Evolutionary conservation across 176 grass and related monocot genomes (phyloP), one percentile per base, ranked within the genome.

Genomic region (Ampelocalamus luodianensis): DNA sequence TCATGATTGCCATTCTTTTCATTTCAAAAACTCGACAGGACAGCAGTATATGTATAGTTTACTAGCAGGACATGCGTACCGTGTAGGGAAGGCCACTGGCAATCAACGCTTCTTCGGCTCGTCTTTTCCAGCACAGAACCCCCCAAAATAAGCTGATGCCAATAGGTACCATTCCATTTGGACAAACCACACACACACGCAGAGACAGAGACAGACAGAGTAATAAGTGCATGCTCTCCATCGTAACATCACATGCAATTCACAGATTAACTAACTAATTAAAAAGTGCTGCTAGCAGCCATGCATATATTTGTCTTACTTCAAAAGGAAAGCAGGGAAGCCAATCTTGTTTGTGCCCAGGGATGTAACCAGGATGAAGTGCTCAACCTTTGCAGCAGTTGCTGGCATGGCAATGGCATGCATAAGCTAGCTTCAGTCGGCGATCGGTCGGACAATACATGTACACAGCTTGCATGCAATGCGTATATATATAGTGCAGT

Each of bases 281-380:
- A 13, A 13, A 0, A 46, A 43, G 42, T 0, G 7, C 43, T 46
- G 10, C 44, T 46, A 46, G 45, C 3, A 46, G 45, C 11, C 45
- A 40, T 40, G 39, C 32, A 34, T 1, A 1, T 6, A 12, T 13
- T 46, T 46, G 3, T 14, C 45, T 48, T 81, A 97, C 95, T 98
- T 98, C 3, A 95, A 24, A 81, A 98, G 80, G 40, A 84, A 86
- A 79, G 91, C 95, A 38, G 95, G 95, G 90, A 98, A 98, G 40
- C 95, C 93, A 43, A 95, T 85, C 76, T 68, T 85, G 77, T 80
- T 92, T 15, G 95, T 97, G 65, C 93, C 95, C 89, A 98, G 82
- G 79, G 95, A 98, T 61, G 95, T 98, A 70, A 98, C 89, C 55
- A 98, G 80, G 90, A 95, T 90, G 85, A 98, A 93, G 87, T 98